Conservation (phyloP, 2,329 filamentous ascomycete genomes). For the Pleurostoma richardsiae region DNA sequence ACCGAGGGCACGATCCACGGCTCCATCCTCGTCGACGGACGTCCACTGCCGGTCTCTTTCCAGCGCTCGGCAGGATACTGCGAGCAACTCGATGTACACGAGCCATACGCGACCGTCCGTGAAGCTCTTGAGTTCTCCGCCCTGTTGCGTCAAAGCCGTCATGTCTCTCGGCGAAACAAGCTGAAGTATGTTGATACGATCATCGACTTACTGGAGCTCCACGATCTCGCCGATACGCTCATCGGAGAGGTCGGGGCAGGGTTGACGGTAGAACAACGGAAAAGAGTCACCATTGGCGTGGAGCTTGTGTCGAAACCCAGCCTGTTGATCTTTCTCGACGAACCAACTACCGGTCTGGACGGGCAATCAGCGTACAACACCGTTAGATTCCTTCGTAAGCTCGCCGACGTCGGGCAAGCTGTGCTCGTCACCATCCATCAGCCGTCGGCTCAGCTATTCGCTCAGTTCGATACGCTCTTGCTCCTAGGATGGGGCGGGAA, state of each 20-base stretch:
- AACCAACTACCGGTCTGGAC: conserved; percentile 71
- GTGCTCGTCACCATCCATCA: conserved; percentile 40
- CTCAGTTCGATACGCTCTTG: conserved; percentile 45
- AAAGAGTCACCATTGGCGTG: conserved; percentile 67
- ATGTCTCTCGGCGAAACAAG: conserved; percentile 60
- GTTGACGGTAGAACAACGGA: conserved; percentile 39
- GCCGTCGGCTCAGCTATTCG: conserved; percentile 34
- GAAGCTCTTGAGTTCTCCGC: conserved; percentile 65
- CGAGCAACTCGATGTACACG: conserved; percentile 66
- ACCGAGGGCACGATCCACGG: conserved; percentile 55
- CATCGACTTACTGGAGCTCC: conserved; percentile 60
- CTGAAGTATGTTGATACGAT: conserved; percentile 73
- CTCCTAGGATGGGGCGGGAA: conserved; percentile 48
- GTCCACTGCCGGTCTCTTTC: conserved; percentile 57
- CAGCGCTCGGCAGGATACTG: conserved; percentile 67
- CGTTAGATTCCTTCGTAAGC: conserved; percentile 62
- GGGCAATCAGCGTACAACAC: conserved; percentile 71
- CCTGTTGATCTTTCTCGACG: conserved; percentile 68
- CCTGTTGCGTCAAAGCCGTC: conserved; percentile 56
- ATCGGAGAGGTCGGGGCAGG: conserved; percentile 66
- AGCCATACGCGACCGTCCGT: conserved; percentile 60
- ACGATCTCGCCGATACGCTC: conserved; percentile 64
- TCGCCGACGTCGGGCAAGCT: conserved; percentile 38
- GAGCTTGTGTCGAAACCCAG: conserved; percentile 69
- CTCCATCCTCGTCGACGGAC: conserved; percentile 49